phyloP scores from a whole-genome alignment of 2,329 filamentous ascomycete species.

The Coniochaeta ligniaria region DNA sequence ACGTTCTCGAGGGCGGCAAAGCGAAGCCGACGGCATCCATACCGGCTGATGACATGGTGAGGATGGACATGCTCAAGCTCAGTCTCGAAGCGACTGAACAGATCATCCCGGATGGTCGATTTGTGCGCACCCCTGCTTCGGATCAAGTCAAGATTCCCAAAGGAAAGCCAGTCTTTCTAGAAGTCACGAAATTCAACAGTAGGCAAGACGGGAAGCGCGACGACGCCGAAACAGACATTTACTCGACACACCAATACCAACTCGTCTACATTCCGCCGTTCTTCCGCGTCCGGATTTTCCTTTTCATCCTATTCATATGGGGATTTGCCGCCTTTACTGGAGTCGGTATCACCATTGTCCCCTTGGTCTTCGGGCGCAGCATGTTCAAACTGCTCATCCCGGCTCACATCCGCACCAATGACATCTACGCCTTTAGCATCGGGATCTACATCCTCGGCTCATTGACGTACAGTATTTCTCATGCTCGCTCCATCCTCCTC shows the following conservation, averaged over 20 bases:
- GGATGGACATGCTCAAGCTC: conserved; percentile 31
- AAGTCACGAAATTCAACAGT: conserved; percentile 61
- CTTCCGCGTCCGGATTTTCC: conserved; percentile 71
- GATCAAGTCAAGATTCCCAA: conserved; percentile 94
- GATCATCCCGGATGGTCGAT: conserved; percentile 66
- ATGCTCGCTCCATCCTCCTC: conserved; percentile 32
- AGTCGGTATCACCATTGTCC: conserved; percentile 76
- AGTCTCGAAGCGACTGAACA: conserved; percentile 40
- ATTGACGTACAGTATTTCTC: conserved; percentile 53
- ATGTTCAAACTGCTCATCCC: conserved; percentile 71
- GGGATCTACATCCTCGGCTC: conserved; percentile 77
- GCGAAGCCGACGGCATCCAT: conserved; percentile 32
- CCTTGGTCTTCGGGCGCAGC: conserved; percentile 74
- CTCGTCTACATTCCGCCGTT: conserved; percentile 77
- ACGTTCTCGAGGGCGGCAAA: conserved; percentile 42
- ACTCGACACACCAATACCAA: conserved; percentile 55
- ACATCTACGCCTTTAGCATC: conserved; percentile 92
- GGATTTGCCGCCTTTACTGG: conserved; percentile 84
- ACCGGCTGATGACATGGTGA: conserved; percentile 25
- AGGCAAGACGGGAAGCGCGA: conserved; percentile 58
- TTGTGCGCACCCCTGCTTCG: conserved; percentile 86
- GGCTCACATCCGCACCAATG: conserved; percentile 69
- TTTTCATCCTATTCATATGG: conserved; percentile 90
- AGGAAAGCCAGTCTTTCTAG: conserved; percentile 71
- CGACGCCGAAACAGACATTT: conserved; percentile 39